These are phyloP conservation scores for Alternaria alternata DNA, from an alignment of 2,329 filamentous ascomycete genomes.

Conservation along the genomic window DNA sequence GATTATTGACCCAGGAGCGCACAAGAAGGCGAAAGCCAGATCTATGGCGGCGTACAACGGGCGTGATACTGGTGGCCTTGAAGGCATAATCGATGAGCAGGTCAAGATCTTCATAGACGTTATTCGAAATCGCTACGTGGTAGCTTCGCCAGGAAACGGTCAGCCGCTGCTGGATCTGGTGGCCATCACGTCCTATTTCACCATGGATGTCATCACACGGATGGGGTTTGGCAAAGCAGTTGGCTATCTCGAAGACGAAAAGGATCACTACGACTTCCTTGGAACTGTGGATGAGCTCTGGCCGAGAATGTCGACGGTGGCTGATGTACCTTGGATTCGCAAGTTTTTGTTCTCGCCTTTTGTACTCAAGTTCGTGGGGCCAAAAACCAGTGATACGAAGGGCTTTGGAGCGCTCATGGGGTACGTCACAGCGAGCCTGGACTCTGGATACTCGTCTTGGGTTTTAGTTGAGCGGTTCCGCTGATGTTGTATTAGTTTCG, in stretches of 20 bases:
- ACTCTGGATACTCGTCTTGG: not conserved
- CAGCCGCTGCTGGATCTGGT: not conserved
- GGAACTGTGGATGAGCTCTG: not conserved
- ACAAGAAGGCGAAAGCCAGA: constrained; percentile 1
- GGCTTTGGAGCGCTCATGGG: constrained; percentile 8
- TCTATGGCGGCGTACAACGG: constrained; percentile 5
- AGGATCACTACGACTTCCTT: constrained; percentile 15
- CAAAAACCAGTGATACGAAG: constrained; percentile 5
- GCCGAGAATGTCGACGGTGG: constrained; percentile 9
- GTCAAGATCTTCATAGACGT: constrained; percentile 1
- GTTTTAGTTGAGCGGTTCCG: not conserved
- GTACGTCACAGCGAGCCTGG: not conserved
- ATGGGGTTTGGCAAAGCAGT: constrained; percentile 17
- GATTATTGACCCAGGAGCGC: not conserved
- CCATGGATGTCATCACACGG: constrained; percentile 19
- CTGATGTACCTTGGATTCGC: constrained; percentile 14
- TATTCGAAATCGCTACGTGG: constrained; percentile 3
- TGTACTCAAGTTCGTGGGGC: constrained; percentile 3
- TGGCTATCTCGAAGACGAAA: constrained; percentile 14
- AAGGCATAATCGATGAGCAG: constrained; percentile 7
- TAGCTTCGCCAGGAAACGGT: not conserved
- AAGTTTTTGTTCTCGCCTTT: constrained; percentile 11
- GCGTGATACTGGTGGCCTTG: constrained; percentile 7
- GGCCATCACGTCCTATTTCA: constrained; percentile 10
- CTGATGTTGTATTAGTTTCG: not conserved